phyloP scores from a whole-genome alignment of 148 eudicot species.

The Amaranthus palmeri region DNA sequence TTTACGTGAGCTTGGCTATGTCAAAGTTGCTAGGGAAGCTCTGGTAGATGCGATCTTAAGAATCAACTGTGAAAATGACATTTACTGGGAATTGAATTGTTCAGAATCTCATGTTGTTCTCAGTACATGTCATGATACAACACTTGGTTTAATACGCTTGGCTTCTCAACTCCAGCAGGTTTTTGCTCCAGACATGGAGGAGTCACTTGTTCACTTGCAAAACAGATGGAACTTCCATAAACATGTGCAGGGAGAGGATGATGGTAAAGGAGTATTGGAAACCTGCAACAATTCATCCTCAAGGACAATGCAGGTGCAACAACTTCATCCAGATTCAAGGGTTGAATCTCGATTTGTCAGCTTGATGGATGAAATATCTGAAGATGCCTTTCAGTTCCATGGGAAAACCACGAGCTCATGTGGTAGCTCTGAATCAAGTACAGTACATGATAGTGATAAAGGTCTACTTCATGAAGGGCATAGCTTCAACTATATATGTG shows the following conservation, averaged over 20 bases:
- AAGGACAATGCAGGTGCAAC: conserved; percentile 36
- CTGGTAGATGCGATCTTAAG: conserved; percentile 52
- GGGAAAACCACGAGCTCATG: conserved; percentile 26
- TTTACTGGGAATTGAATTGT: conserved; percentile 71
- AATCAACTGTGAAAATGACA: conserved; percentile 42
- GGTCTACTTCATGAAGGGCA: conserved; percentile 17
- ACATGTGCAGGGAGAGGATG: conserved; percentile 43
- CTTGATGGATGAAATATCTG: conserved; percentile 78
- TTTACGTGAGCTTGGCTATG: conserved; percentile 64
- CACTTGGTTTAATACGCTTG: conserved; percentile 57
- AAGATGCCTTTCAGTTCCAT: conserved; percentile 61
- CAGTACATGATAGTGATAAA: conserved; percentile 23
- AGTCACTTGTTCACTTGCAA: conserved; percentile 74
- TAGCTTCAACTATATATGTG: conserved; percentile 15
- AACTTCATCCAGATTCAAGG: conserved; percentile 32
- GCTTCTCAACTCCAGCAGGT: conserved; percentile 85
- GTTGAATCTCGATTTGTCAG: conserved; percentile 31
- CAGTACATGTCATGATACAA: conserved; percentile 85
- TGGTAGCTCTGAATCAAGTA: conserved; percentile 28
- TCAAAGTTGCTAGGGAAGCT: conserved; percentile 71
- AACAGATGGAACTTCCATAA: conserved; percentile 76
- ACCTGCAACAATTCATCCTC: conserved; percentile 29
- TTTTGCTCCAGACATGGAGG: conserved; percentile 87
- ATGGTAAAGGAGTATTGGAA: conserved; percentile 14
- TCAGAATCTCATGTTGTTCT: conserved; percentile 54